Conservation (phyloP, 495 filamentous ascomycete genomes). For the Bryoglossum gracile region DNA sequence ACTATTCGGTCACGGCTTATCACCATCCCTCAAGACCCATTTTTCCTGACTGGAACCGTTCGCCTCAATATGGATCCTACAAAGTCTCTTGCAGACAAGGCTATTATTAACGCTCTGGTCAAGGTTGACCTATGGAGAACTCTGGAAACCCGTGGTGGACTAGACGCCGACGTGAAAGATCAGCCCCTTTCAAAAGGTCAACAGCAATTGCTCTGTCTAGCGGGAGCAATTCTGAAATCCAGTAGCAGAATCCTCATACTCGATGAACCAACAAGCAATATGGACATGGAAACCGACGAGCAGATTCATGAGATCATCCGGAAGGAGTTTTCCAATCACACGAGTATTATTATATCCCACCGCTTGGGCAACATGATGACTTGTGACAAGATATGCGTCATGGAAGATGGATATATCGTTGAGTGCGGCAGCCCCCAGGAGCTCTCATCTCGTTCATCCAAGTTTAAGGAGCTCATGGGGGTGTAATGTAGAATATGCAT, state of each 20-base stretch:
- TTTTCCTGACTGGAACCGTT: constrained; percentile 30
- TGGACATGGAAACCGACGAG: constrained; percentile 50
- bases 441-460: too few species aligned
- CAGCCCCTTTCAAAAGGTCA: constrained; percentile 52
- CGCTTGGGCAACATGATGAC: constrained; percentile 38
- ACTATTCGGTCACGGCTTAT: constrained; percentile 30
- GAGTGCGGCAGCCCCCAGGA: constrained; percentile 33
- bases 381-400: constrained; percentile 35
- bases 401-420: constrained; percentile 32
- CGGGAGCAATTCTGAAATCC: constrained; percentile 51
- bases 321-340: constrained; percentile 45
- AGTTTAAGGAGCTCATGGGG: too few species aligned
- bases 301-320: constrained; percentile 51
- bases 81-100: neutral
- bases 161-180: neutral
- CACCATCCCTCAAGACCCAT: constrained; percentile 35
- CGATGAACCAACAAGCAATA: constrained; percentile 31
- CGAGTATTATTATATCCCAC: constrained; percentile 50
- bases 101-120: neutral
- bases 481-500: too few species aligned
- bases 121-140: neutral
- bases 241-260: constrained; percentile 22
- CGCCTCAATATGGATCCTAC: constrained; percentile 36
- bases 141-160: too few species aligned
- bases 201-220: constrained; percentile 56